Conservation (phyloP, 2,329 filamentous ascomycete species). For the Fusarium beomiforme region DNA sequence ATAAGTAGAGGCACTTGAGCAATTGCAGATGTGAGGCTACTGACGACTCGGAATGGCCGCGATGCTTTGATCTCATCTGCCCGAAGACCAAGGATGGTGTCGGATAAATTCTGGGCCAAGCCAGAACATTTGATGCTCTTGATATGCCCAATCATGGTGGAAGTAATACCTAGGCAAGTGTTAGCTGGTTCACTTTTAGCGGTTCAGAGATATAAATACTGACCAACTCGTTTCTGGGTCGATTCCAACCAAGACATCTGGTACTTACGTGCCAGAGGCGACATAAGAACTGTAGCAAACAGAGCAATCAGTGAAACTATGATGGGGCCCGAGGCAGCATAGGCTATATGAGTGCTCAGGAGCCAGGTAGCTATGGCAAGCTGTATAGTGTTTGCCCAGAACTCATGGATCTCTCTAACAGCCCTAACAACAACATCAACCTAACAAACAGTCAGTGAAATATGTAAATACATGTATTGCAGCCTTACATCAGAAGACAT, state of each 20-base stretch:
- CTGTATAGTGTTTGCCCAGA: constrained; percentile 51
- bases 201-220: background rate
- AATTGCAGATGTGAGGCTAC: constrained; percentile 49
- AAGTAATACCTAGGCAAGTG: constrained; percentile 37
- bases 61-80: constrained; percentile 50
- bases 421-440: constrained; percentile 52
- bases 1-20: constrained; percentile 48
- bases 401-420: constrained; percentile 49
- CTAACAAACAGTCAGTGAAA: constrained; percentile 21
- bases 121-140: constrained; percentile 56
- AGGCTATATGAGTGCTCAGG: constrained; percentile 48
- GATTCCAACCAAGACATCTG: constrained; percentile 41
- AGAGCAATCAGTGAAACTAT: constrained; percentile 44
- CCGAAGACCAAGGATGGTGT: constrained; percentile 45
- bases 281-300: constrained; percentile 39
- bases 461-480: background rate
- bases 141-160: constrained; percentile 51
- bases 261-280: constrained; percentile 44
- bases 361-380: constrained; percentile 48
- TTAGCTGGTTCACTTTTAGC: background rate
- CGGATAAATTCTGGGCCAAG: constrained; percentile 46
- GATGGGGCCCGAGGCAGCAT: constrained; percentile 48
- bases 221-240: constrained; percentile 44
- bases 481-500: constrained; percentile 53
- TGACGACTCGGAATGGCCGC: constrained; percentile 47